Conservation (phyloP, 2,329 filamentous ascomycete genomes). For the Sporothrix mexicana region DNA sequence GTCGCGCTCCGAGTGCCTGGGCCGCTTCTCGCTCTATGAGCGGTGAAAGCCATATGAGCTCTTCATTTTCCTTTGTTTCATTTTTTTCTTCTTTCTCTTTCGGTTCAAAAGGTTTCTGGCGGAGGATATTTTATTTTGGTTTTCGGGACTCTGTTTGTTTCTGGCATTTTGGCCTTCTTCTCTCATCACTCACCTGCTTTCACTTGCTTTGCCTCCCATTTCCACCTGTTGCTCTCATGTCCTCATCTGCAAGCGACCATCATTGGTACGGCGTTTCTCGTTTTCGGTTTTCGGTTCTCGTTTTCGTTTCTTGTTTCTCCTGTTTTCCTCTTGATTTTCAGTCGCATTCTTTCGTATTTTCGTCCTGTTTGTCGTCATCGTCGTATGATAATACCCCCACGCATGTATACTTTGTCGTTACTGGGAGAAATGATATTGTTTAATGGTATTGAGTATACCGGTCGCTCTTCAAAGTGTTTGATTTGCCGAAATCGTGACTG, state of each 20-base stretch:
- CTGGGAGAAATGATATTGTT: conserved; percentile 20
- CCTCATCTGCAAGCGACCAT: conserved; percentile 22
- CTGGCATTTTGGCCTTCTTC: conserved; percentile 8
- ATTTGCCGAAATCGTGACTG: background rate
- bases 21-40: conserved; percentile 12
- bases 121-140: background rate
- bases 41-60: background rate
- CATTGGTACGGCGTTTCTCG: background rate
- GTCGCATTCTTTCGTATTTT: background rate
- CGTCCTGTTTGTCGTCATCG: conserved; percentile 4
- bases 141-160: background rate
- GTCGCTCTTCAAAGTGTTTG: background rate
- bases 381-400: conserved; percentile 27
- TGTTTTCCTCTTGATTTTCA: background rate
- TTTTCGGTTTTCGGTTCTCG: too few relatives aligned
- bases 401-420: conserved; percentile 3
- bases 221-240: background rate
- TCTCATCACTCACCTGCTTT: background rate
- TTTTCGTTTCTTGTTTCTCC: background rate
- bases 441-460: background rate
- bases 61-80: conserved; percentile 9
- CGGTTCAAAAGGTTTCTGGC: background rate
- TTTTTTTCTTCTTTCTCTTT: conserved; percentile 3
- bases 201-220: too few relatives aligned
- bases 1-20: conserved; percentile 31